Conservation (phyloP, 2,329 filamentous ascomycete genomes). For the Exophiala lecanii-corni region DNA sequence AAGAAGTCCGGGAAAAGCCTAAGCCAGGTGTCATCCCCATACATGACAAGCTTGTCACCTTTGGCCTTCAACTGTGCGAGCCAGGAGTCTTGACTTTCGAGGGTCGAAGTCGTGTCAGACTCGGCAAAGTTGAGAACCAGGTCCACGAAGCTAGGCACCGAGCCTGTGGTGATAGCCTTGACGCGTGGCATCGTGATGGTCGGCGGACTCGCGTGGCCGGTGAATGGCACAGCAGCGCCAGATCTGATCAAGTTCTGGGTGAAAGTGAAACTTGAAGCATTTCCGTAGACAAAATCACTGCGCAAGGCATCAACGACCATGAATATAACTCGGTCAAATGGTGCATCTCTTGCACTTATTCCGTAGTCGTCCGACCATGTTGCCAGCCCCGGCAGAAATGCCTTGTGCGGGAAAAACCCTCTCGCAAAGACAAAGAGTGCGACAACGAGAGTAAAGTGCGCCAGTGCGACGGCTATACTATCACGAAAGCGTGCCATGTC, state of each 20-base stretch:
- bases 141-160: conserved; percentile 96
- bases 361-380: conserved; percentile 43
- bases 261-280: conserved; percentile 75
- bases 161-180: conserved; percentile 95
- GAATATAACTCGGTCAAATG: conserved; percentile 87
- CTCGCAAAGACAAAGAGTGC: conserved; percentile 65
- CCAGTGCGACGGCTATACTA: conserved; percentile 7
- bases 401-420: conserved; percentile 97
- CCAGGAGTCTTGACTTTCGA: conserved; percentile 91
- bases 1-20: conserved; percentile 92
- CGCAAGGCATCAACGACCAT: conserved; percentile 96
- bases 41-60: conserved; percentile 78
- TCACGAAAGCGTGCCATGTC: conserved; percentile 4
- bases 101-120: conserved; percentile 81
- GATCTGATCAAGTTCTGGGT: conserved; percentile 84
- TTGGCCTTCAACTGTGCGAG: conserved; percentile 83
- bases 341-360: conserved; percentile 29
- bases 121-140: conserved; percentile 96
- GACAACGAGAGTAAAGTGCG: conserved; percentile 24
- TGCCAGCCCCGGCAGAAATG: conserved; percentile 80
- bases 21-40: conserved; percentile 96
- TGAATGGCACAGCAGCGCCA: conserved; percentile 85
- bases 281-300: conserved; percentile 74
- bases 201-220: conserved; percentile 89
- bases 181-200: conserved; percentile 98